Base-by-base conservation (phyloP, 768 basidiomycete genomes). In the Infundibulicybe gibba region DNA sequence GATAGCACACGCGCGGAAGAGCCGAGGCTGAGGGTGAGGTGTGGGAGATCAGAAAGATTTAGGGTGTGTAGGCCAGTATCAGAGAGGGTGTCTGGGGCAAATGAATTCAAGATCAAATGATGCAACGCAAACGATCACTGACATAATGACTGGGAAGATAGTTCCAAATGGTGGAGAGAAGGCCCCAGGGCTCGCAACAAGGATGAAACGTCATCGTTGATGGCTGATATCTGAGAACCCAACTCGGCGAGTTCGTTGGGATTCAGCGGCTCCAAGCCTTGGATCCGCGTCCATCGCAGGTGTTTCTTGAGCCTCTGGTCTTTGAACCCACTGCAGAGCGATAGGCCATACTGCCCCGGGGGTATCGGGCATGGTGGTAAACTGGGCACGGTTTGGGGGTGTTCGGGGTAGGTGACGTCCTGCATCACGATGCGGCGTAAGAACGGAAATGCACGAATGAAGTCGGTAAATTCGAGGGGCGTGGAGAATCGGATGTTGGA, bases 1-100 rank as follows among this genome's bases (percentile, higher is more conserved):
- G 59, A 52, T 0, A 65, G 50, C 9, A 65, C 63, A 15, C 60
- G 58, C 32, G 47, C 52, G 6, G 65, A 55, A 5, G 61, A 64
- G 13, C 61, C 62, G 0, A 64, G 47, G 38, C 55, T 55, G 13
- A 67, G 46, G 32, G 52, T 54, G 16, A 67, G 52, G 8, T 49
- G 45, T 5, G 57, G 57, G 5, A 57, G 54, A 8, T 33, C 20
- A 4, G 56, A 58, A 2, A 64, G 50, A 35, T 64, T 57, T 19
- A 65, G 49, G 6, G 54, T 43, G 14, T 34, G 32, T 6, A 58
- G 44, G 2, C 17, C 17, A 6, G 40, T 33, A 21, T 59, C 54
- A 10, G 55, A 48, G n/a, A 41, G 33, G 11, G 45, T 51, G 20
- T 55, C 52, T 52, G 41, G 32, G 31, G 32, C 10, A 6, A 31